Base-by-base conservation (phyloP, 345 rosid species). In the Litchi chinensis region DNA sequence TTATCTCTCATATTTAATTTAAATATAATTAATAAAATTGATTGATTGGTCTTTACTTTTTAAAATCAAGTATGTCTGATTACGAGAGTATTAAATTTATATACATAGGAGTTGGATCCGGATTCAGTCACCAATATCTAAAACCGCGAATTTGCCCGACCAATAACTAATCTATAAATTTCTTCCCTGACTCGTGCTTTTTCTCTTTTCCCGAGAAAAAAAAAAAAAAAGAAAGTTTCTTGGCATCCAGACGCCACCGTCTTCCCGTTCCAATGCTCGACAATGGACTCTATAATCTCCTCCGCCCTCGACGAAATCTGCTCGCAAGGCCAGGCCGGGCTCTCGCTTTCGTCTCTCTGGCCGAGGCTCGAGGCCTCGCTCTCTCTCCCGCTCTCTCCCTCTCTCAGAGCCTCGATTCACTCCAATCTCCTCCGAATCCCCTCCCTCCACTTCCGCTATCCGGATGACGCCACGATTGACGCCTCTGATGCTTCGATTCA, bases 231-330 rank as follows among this genome's bases (percentile, higher is more conserved):
- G 28, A 26, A 26, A 26, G 0, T 39, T 67, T 32, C 63, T 64
- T 3, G 68, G 16, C 75, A 3, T 40, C 41, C 73, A 56, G 39
- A 56, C 73, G 41, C 3, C 50, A 5, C 7, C 63, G 54, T 8
- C 15, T 8, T 21, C 10, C 52, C 24, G 39, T 67, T 68, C 32
- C 8, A 69, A 10, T 57, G 21, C 69, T 24, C 44, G 3, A 32
- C 78, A 19, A 89, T 90, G 96, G 94, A 92, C 82, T 65, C 88
- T 50, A 84, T 88, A 12, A 83, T 91, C 71, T 76, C 89, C 65
- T 81, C 88, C 12, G 92, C 91, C 19, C 89, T 93, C 16, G 96
- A 88, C 48, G 93, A 90, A 80, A 87, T 90, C 57, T 93, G 93
- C 78, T 82, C 81, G 59, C 89, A 84, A 1, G 94, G 93, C 68